Evolutionary conservation across 2,329 filamentous ascomycete genomes (phyloP), one percentile per base, ranked within the genome.

Genomic region (Xylariomycetidae sp.): DNA sequence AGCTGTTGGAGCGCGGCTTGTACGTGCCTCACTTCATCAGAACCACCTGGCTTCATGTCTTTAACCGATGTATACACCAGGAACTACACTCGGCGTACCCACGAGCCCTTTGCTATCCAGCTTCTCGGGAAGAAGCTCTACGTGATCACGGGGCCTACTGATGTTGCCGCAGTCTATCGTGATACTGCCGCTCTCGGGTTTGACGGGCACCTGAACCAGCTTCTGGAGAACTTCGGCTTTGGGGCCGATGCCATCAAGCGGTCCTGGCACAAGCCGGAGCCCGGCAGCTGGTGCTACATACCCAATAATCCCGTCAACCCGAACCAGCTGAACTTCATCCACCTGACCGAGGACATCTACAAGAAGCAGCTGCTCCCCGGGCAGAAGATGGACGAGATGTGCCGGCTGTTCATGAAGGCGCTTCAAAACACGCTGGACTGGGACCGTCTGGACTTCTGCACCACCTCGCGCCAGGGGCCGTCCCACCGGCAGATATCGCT

Each of bases 261-360:
- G 3, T 17, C 30, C 3, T 40, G 37, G 37, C 37, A 40, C 27
- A 25, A 40, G 2, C 37, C 37, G 2, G 12, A 40, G 15, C 37
- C 37, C 4, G 37, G 37, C 1, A 33, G 36, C 17, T 40, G 37
- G 37, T 40, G 37, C 14, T 40, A 40, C 15, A 27, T 34, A 2
- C 26, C 37, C 1, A 31, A 36, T n/a, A 40, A 40, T 15, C 27
- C 33, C 7, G 12, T 40, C 3, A 40, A 40, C 13, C 37, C 37
- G 1, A 26, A 31, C 3, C 37, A 40, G 16, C 18, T 20, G 20
- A 30, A 20, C 13, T 15, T 40, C 9, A 40, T 40, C 7, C 37
- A 40, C 19, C 25, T 17, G 16, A 16, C 25, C 5, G 37, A 40
- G 13, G 37, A 40, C 10, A 36, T 29, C 12, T 40, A 36, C 17